phyloP scores from a whole-genome alignment of 2,329 filamentous ascomycete species.

The Amauroascus niger region DNA sequence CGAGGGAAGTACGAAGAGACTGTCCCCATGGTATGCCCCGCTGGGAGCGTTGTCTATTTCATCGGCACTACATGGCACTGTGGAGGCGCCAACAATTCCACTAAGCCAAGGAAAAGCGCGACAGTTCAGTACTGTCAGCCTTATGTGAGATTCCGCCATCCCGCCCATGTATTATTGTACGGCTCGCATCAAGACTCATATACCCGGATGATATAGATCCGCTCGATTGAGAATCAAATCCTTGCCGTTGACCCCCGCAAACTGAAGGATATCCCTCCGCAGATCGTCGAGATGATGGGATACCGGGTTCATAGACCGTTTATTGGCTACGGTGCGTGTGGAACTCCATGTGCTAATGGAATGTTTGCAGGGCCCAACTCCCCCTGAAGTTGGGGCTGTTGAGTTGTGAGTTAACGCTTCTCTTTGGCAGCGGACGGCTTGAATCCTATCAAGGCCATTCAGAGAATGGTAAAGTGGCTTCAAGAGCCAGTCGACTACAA shows the following conservation, averaged over 20 bases:
- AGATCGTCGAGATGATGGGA: slow-evolving; percentile 30
- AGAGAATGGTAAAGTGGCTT: slow-evolving; percentile 26
- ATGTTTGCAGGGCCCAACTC: neutral
- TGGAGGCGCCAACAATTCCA: slow-evolving; percentile 29
- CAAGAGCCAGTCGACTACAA: slow-evolving; percentile 22
- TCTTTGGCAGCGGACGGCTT: slow-evolving; percentile 22
- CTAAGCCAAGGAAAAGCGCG: slow-evolving; percentile 26
- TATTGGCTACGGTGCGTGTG: slow-evolving; percentile 25
- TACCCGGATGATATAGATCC: slow-evolving; percentile 19
- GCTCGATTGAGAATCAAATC: slow-evolving; percentile 28
- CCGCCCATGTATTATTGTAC: neutral
- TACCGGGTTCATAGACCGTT: slow-evolving; percentile 26
- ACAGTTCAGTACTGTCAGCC: slow-evolving; percentile 38
- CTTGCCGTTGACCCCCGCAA: slow-evolving; percentile 27
- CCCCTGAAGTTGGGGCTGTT: neutral
- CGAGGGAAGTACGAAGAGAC: slow-evolving; percentile 23
- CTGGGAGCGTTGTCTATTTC: slow-evolving; percentile 32
- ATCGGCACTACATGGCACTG: slow-evolving; percentile 33
- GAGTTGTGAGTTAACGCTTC: neutral
- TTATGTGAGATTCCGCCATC: slow-evolving; percentile 19
- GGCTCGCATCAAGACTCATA: neutral
- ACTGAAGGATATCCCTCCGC: slow-evolving; percentile 23
- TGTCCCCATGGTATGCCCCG: slow-evolving; percentile 28
- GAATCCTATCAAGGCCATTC: slow-evolving; percentile 22
- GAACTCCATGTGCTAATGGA: neutral